These are phyloP conservation scores for Penicillium capsulatum DNA, from an alignment of 2,329 filamentous ascomycete genomes.

Conservation along the genomic window DNA sequence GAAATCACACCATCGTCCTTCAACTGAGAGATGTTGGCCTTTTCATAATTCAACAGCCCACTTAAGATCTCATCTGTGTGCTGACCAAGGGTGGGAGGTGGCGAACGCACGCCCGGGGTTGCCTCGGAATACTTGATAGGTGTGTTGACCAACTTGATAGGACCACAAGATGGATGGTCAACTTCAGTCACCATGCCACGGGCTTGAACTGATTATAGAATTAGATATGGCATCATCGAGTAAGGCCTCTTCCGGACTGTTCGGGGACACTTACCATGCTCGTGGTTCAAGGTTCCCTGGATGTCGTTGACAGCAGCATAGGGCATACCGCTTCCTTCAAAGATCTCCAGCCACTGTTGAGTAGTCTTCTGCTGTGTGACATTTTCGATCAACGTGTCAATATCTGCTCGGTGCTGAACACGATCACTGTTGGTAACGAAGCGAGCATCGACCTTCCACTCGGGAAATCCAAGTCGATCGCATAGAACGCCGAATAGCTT, in stretches of 20 bases:
- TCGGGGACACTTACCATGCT: constrained; percentile 63
- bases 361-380: constrained; percentile 75
- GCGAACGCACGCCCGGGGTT: constrained; percentile 67
- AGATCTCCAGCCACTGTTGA: constrained; percentile 75
- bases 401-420: constrained; percentile 64
- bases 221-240: constrained; percentile 1
- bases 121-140: constrained; percentile 91
- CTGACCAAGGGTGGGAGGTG: constrained; percentile 81
- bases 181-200: constrained; percentile 87
- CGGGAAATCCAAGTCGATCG: constrained; percentile 53
- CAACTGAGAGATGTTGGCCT: constrained; percentile 57
- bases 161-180: constrained; percentile 76
- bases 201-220: constrained; percentile 52
- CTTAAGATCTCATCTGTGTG: constrained; percentile 75
- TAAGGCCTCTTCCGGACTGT: neutral
- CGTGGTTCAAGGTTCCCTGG: constrained; percentile 74
- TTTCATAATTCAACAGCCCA: constrained; percentile 58
- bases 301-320: constrained; percentile 95
- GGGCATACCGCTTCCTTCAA: constrained; percentile 89
- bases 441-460: constrained; percentile 55
- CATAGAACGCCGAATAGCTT: constrained; percentile 58
- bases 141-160: constrained; percentile 85
- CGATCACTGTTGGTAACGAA: constrained; percentile 58
- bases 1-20: constrained; percentile 64
- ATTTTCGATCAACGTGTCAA: constrained; percentile 75